Conservation (phyloP, 805 yeast genomes). For the Pichia cephalocereana region DNA sequence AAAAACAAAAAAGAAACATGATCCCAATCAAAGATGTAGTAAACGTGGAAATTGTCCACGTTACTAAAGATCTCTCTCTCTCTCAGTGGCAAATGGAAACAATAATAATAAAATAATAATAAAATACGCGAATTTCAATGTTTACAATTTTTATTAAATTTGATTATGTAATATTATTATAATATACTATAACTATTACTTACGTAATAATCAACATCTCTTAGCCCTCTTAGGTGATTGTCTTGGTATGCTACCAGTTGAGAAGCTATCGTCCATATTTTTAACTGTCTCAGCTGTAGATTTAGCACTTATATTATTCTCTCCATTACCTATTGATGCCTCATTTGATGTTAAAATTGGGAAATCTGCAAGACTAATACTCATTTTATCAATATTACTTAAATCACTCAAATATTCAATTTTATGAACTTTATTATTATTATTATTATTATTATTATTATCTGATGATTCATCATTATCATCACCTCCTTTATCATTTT, state of each 20-base stretch:
- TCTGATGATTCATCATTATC: background rate
- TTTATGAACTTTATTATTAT: background rate
- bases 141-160: too few species aligned
- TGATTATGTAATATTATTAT: too few species aligned
- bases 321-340: background rate
- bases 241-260: too few species aligned
- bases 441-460: too few species aligned
- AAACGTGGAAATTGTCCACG: too few species aligned
- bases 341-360: background rate
- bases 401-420: background rate
- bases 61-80: too few species aligned
- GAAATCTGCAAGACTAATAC: background rate
- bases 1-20: background rate
- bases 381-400: conserved; percentile 1
- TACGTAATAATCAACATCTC: too few species aligned
- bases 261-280: background rate
- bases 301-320: background rate
- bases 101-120: too few species aligned
- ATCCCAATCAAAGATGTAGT: too few species aligned
- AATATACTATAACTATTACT: too few species aligned
- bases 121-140: too few species aligned
- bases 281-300: background rate
- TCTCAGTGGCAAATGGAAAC: too few species aligned
- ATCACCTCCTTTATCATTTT: background rate
- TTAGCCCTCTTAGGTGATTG: background rate